Evolutionary conservation across 2,329 filamentous ascomycete genomes (phyloP).

Genomic region (Basipetospora chlamydospora): DNA sequence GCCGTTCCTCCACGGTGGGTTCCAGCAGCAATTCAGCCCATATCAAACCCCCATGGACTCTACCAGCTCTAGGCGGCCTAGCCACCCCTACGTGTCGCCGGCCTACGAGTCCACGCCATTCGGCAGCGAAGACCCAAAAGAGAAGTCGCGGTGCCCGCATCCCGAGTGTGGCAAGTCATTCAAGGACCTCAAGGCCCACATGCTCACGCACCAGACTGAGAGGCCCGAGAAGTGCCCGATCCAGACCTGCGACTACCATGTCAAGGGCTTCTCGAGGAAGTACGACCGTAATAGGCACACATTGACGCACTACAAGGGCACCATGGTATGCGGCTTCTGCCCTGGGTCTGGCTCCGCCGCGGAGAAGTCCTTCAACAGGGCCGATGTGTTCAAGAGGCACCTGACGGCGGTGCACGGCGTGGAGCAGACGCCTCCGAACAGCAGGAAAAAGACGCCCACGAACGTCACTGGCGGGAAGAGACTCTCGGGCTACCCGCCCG

Average conservation of each 20-base stretch:
- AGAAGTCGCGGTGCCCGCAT: conserved; percentile 62
- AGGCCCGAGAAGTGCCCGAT: conserved; percentile 92
- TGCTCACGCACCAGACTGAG: conserved; percentile 85
- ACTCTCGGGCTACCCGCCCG: conserved; percentile 54
- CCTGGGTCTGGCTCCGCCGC: conserved; percentile 75
- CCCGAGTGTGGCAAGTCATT: conserved; percentile 74
- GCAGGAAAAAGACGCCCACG: conserved; percentile 52
- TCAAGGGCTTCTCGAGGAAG: conserved; percentile 85
- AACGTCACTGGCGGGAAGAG: conserved; percentile 38
- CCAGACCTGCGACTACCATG: conserved; percentile 77
- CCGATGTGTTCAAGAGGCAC: conserved; percentile 92
- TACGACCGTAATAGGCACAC: conserved; percentile 96
- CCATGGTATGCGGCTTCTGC: conserved; percentile 93
- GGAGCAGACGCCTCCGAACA: conserved; percentile 85
- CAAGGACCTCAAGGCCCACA: conserved; percentile 86
- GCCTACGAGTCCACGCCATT: conserved; percentile 40
- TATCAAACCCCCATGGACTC: conserved; percentile 26
- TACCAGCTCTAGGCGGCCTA: conserved; percentile 43
- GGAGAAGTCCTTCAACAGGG: conserved; percentile 91
- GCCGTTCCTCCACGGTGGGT: conserved; percentile 46
- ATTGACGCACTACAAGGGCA: conserved; percentile 90
- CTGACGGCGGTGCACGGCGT: conserved; percentile 82
- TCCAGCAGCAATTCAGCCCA: conserved; percentile 42
- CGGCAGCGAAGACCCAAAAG: conserved; percentile 49
- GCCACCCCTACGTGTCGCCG: conserved; percentile 52